These are phyloP conservation scores for Kuraishia borneana DNA, from an alignment of 805 yeast species.

Conservation along the genomic window DNA sequence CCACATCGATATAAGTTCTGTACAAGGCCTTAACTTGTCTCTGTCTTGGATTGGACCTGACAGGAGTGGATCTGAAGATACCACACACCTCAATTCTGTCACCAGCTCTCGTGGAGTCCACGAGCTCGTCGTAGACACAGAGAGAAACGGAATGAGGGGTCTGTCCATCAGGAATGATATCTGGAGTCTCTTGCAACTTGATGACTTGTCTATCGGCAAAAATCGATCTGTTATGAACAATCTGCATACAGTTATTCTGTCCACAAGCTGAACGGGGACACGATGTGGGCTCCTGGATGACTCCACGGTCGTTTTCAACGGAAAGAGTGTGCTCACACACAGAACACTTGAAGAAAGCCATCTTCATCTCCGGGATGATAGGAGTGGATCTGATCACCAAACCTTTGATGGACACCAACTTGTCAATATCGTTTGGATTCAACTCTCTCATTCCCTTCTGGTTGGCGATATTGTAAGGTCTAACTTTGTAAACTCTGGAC, in stretches of 20 bases:
- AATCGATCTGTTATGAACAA: constrained; percentile 83
- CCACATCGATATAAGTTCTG: constrained; percentile 91
- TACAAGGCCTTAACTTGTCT: constrained; percentile 74
- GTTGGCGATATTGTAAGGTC: constrained; percentile 77
- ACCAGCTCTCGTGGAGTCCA: constrained; percentile 92
- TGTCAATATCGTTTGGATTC: constrained; percentile 91
- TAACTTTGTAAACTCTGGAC: constrained; percentile 69
- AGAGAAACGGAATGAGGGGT: constrained; percentile 94
- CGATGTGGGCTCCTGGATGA: constrained; percentile 82
- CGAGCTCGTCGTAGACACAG: constrained; percentile 92
- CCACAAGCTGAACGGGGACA: constrained; percentile 89
- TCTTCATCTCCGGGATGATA: constrained; percentile 95
- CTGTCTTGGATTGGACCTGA: constrained; percentile 75
- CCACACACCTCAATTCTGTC: constrained; percentile 95
- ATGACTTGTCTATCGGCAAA: constrained; percentile 95
- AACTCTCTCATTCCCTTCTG: constrained; percentile 80
- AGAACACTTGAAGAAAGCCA: constrained; percentile 89
- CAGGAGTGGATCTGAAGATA: constrained; percentile 86
- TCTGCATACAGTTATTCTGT: constrained; percentile 75
- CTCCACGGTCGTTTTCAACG: constrained; percentile 90
- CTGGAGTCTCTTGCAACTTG: constrained; percentile 92
- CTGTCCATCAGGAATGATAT: constrained; percentile 94
- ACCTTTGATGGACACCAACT: constrained; percentile 84
- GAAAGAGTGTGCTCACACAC: constrained; percentile 90
- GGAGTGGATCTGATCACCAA: constrained; percentile 81